Evolutionary conservation across 2,329 filamentous ascomycete species (phyloP), one percentile per base, ranked within the genome.

Genomic region (Stachybotrys chlorohalonatus): DNA sequence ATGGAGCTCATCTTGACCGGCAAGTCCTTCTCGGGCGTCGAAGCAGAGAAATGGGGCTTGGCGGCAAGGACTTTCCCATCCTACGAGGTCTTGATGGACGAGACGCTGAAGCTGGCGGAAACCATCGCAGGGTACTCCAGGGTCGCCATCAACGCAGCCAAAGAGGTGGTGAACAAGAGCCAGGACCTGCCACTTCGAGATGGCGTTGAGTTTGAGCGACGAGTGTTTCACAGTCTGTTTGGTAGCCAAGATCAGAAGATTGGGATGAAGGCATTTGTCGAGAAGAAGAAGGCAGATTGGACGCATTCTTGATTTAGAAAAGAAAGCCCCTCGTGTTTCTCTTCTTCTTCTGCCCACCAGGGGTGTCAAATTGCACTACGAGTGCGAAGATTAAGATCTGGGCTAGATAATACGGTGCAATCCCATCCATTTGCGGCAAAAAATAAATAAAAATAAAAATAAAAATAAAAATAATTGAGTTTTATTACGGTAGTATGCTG

Each of bases 101-200:
- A 84, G 54, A 85, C 91, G 3, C 70, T 96, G 57, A 83, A 86
- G 68, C 93, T 90, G 16, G 94, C 94, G 2, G 90, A 89, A 77
- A 92, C 84, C 53, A 96, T 99, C 74, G 92, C 94, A 0, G 76
- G 87, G 1, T 90, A 94, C 72, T 92, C 89, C 53, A 84, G 81
- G 67, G 86, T 99, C n/a, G 89, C 93, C 1, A 84, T 95, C 56
- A 85, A 90, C 74, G 94, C 89, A 11, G 87, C 83, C 55, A 99
- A 99, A 80, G 94, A 99, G 78, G 93, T 94, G n/a, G 93, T 99
- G 54, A 96, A 97, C 71, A 97, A 96, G 85, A 96, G 91, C 71
- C 92, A 97, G 78, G 94, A 99, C 64, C 73, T 96, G 62, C 79
- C 86, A 4, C 75, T 99, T 56, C 78, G 88, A 62, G 94, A 97